phyloP scores from a whole-genome alignment of 257 asterid species.

The Solanum sejunctum region DNA sequence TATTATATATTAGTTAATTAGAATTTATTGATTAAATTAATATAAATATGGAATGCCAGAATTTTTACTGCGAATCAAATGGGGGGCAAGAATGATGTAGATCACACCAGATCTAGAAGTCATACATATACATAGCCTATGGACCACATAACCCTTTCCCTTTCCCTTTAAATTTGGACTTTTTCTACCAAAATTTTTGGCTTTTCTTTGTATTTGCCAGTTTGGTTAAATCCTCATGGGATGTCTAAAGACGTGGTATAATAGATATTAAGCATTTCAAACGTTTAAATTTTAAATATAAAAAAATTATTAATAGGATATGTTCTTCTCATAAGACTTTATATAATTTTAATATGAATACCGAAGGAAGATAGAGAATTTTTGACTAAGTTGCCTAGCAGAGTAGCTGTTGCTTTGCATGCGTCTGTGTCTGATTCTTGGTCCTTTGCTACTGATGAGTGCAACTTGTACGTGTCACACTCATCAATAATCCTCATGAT shows the following conservation, averaged over 20 bases:
- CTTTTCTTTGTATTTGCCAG: neutral
- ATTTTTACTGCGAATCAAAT: neutral
- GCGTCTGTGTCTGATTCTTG: neutral
- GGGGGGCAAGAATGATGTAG: slow-evolving; percentile 17
- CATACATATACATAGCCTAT: slow-evolving; percentile 17
- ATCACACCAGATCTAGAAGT: slow-evolving; percentile 21
- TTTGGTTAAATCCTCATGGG: neutral
- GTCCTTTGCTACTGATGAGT: neutral
- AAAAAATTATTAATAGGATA: too few relatives aligned
- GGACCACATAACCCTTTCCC: slow-evolving; percentile 26
- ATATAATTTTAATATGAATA: too few relatives aligned
- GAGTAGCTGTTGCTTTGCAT: neutral
- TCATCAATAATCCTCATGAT: slow-evolving; percentile 9
- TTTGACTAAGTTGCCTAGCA: neutral
- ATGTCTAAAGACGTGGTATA: too few relatives aligned
- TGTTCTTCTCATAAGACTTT: too few relatives aligned
- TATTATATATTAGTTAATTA: too few relatives aligned
- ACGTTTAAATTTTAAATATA: too few relatives aligned
- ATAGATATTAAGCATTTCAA: too few relatives aligned
- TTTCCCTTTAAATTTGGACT: neutral
- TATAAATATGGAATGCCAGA: neutral
- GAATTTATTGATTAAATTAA: neutral
- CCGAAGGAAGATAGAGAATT: neutral
- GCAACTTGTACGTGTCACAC: slow-evolving; percentile 20
- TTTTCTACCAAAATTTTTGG: neutral